Evolutionary conservation across 768 basidiomycete species (phyloP).

Genomic region (Pleurotus pulmonarius): DNA sequence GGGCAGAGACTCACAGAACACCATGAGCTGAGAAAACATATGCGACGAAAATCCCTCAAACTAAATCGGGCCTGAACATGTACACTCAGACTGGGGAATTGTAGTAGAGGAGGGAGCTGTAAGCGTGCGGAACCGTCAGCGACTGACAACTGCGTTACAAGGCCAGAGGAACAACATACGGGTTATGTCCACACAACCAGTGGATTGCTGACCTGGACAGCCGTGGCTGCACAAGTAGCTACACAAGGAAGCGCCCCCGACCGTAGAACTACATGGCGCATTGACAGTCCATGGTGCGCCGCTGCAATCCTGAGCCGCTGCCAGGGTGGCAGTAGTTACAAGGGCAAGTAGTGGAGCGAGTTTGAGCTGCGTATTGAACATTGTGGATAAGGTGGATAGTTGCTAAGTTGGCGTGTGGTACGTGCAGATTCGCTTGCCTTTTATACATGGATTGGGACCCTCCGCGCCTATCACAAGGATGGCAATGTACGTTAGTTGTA

Average conservation of each 20-base stretch:
- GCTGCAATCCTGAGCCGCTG: not conserved
- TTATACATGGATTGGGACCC: no score
- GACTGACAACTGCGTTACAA: not conserved
- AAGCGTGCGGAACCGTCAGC: not conserved
- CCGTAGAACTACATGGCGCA: constrained; percentile 3
- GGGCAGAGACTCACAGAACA: no score
- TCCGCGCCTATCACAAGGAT: no score
- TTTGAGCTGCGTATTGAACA: not conserved
- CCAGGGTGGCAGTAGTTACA: not conserved
- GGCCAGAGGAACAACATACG: not conserved
- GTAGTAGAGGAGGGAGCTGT: constrained; percentile 3
- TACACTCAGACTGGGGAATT: constrained; percentile 2
- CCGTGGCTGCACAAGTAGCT: not conserved
- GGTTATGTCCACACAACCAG: constrained; percentile 1
- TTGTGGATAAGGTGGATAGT: not conserved
- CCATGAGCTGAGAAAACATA: no score
- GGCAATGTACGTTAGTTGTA: no score
- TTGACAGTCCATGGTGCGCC: constrained; percentile 5
- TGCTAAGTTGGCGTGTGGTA: no score
- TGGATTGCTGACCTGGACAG: constrained; percentile 2
- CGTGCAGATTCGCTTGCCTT: no score
- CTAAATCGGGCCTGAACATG: constrained; percentile 1
- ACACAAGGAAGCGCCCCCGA: constrained; percentile 1
- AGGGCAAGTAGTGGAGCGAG: not conserved
- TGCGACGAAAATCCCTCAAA: no score